Conservation (phyloP, 106 monocot genomes). For the Iris macrosiphon region DNA sequence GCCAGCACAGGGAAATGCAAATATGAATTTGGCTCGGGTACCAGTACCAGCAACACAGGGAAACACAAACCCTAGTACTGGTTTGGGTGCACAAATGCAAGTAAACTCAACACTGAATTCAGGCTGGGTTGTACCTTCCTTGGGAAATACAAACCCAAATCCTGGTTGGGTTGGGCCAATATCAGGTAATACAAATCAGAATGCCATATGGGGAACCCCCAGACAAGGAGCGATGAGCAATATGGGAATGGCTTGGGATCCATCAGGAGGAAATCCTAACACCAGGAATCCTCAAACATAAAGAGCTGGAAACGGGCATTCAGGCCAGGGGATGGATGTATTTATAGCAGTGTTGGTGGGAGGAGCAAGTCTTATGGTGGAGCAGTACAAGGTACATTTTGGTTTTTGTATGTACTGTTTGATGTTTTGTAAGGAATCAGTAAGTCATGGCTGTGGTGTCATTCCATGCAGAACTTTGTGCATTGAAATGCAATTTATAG, state of each 20-base stretch:
- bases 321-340: neutral
- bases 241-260: constrained; percentile 2
- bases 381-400: constrained; percentile 2
- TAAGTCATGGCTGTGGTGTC: too few species aligned
- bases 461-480: too few species aligned
- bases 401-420: neutral
- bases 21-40: constrained; percentile 10
- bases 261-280: too few species aligned
- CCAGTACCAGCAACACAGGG: too few species aligned
- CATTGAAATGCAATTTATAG: too few species aligned
- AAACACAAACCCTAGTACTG: neutral
- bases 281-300: too few species aligned
- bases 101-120: constrained; percentile 2
- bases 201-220: neutral
- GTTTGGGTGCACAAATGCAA: constrained; percentile 4
- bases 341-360: neutral
- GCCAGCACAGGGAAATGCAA: neutral
- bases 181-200: neutral
- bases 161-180: constrained; percentile 3
- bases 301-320: too few species aligned
- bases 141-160: constrained; percentile 1
- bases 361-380: neutral
- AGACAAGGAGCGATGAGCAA: constrained; percentile 1
- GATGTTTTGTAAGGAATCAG: too few species aligned
- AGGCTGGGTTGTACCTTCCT: constrained; percentile 3